phyloP scores from a whole-genome alignment of 2,329 filamentous ascomycete genomes.

The Keithomyces neogunnii region DNA sequence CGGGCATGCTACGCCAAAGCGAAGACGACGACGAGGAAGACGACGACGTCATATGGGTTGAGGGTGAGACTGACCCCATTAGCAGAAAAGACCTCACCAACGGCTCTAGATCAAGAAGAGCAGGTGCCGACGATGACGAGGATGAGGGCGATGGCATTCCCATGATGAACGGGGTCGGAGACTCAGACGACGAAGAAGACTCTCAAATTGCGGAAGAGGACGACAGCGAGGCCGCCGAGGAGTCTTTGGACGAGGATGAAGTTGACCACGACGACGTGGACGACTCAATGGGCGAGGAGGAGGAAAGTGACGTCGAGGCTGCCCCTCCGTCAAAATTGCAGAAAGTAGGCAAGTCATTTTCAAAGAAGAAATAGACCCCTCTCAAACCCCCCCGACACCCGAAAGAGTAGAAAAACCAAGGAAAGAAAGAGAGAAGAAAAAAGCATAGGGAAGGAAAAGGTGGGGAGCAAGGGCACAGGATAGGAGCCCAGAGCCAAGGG shows the following conservation, averaged over 20 bases:
- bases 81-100: conserved; percentile 23
- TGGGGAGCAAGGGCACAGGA: background rate
- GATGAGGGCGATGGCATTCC: conserved; percentile 52
- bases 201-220: conserved; percentile 30
- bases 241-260: conserved; percentile 49
- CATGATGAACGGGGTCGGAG: conserved; percentile 46
- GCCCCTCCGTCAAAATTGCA: conserved; percentile 38
- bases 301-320: conserved; percentile 41
- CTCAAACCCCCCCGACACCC: too few relatives aligned
- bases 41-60: conserved; percentile 76
- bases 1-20: conserved; percentile 29
- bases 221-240: conserved; percentile 37
- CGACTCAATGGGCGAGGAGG: conserved; percentile 47
- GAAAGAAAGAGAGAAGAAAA: background rate
- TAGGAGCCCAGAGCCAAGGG: background rate
- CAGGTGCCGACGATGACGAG: conserved; percentile 46
- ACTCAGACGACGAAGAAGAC: conserved; percentile 46
- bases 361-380: conserved; percentile 24
- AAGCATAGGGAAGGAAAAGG: background rate
- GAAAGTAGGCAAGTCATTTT: conserved; percentile 27
- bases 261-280: conserved; percentile 50
- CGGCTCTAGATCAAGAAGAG: conserved; percentile 25
- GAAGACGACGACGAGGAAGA: conserved; percentile 50
- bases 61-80: conserved; percentile 61
- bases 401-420: background rate